Evolutionary conservation across 441 rosid genomes (phyloP), one percentile per base, ranked within the genome.

Genomic region (Bruguiera hainesii): DNA sequence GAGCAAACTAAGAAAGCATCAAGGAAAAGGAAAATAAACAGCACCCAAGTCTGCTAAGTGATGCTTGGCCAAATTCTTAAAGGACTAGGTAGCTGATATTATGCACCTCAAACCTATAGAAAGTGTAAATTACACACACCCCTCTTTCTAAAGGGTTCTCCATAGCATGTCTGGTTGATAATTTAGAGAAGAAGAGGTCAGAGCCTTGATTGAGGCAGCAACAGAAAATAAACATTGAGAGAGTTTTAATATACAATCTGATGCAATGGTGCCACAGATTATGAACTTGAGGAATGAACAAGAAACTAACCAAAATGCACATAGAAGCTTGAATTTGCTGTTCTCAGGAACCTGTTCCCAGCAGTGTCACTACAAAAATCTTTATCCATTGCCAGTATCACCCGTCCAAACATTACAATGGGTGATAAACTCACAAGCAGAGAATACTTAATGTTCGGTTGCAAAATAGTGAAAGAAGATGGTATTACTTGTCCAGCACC

Each of bases 401-500:
- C 75, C 64, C 98, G 78, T 67, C 97, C 97, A 35, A 85, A 85
- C 56, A 68, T 79, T 72, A 68, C 78, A 23, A 60, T 61, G 16
- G 89, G 79, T 29, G 90, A 83, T 69, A 91, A 71, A 57, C 76
- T 81, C 76, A 94, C 94, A 63, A 85, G 76, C 69, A 94, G 85
- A 20, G 90, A 81, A 72, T 91, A 94, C 70, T 76, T 75, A 62
- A 94, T 84, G 73, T 82, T 73, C 33, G 80, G 76, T 75, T 82
- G 80, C 70, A 89, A 69, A 73, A 80, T 70, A 33, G 80, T 69
- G 46, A 91, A 37, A 0, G 97, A 87, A 64, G 96, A 84, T 30
- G 99, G 97, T 63, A 91, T 75, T 37, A 91, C 89, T 82, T 89
- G 82, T 76, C 94, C 99, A 67, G 87, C 79, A 53, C 97, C 98